Evolutionary conservation across 73 alveolate genomes (phyloP).

Genomic region (Paraurostyla sp.): DNA sequence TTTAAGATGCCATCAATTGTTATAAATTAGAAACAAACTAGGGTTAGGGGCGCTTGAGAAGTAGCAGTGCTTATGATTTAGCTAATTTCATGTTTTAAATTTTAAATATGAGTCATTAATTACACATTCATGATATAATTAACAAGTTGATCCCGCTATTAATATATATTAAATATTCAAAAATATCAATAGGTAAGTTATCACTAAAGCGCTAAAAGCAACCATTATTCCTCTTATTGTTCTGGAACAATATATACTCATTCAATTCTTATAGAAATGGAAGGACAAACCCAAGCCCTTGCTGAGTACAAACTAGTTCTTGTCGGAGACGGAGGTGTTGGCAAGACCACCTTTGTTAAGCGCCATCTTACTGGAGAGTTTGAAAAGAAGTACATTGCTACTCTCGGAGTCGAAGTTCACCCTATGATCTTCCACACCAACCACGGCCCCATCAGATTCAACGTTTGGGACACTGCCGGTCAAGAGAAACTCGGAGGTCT

Average conservation of each 20-base stretch:
- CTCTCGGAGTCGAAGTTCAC: conserved; percentile 86
- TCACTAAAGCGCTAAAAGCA: background rate
- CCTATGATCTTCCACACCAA: conserved; percentile 83
- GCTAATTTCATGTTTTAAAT: no score
- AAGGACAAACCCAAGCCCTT: conserved; percentile 14
- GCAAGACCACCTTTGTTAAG: conserved; percentile 87
- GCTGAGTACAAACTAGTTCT: conserved; percentile 79
- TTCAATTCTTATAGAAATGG: background rate
- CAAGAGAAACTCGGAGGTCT: conserved; percentile 87
- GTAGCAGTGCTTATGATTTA: no score
- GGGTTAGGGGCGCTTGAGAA: no score
- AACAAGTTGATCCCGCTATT: conserved; percentile 43
- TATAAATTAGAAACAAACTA: no score
- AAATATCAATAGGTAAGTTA: conserved; percentile 35
- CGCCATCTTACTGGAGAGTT: conserved; percentile 94
- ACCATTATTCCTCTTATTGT: background rate
- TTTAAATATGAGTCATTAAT: no score
- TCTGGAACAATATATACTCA: background rate
- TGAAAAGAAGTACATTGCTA: conserved; percentile 89
- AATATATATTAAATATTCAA: conserved; percentile 33
- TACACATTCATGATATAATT: no score
- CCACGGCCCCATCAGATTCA: conserved; percentile 83
- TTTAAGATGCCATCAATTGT: no score
- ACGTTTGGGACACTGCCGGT: conserved; percentile 96
- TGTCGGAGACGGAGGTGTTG: conserved; percentile 88